These are phyloP conservation scores for Trichosanthes truncata DNA, from an alignment of 306 rosid species.

Conservation along the genomic window DNA sequence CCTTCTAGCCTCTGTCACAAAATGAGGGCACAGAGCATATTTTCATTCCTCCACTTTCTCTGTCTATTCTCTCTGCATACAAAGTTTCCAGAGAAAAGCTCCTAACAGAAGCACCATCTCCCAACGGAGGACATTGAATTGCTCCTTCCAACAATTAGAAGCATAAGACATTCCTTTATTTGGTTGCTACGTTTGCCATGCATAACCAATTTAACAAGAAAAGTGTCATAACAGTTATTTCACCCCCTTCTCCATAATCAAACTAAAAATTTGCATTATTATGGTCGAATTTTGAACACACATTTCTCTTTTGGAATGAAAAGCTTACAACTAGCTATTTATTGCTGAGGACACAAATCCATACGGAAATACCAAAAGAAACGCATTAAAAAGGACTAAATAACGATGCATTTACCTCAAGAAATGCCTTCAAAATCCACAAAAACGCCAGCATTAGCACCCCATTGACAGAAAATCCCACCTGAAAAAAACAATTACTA, in stretches of 20 bases:
- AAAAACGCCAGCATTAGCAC: slow-evolving; percentile 49
- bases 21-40: no score
- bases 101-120: background rate
- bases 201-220: background rate
- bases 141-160: background rate
- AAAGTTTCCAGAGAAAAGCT: background rate
- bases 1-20: no score
- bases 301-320: background rate
- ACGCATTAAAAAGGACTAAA: background rate
- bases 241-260: background rate
- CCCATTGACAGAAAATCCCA: slow-evolving; percentile 64
- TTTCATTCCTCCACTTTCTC: no score
- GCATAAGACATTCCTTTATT: background rate
- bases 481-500: slow-evolving; percentile 18
- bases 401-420: slow-evolving; percentile 38
- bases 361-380: background rate
- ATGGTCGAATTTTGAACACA: background rate
- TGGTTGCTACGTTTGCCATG: background rate
- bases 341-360: background rate
- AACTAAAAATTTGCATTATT: background rate
- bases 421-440: slow-evolving; percentile 72
- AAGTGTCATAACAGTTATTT: background rate
- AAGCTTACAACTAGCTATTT: background rate
- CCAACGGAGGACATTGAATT: background rate
- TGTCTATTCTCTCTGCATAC: no score